These are phyloP conservation scores for Aspergillus pseudoviridinutans DNA, from an alignment of 2,329 filamentous ascomycete species.

Conservation along the genomic window DNA sequence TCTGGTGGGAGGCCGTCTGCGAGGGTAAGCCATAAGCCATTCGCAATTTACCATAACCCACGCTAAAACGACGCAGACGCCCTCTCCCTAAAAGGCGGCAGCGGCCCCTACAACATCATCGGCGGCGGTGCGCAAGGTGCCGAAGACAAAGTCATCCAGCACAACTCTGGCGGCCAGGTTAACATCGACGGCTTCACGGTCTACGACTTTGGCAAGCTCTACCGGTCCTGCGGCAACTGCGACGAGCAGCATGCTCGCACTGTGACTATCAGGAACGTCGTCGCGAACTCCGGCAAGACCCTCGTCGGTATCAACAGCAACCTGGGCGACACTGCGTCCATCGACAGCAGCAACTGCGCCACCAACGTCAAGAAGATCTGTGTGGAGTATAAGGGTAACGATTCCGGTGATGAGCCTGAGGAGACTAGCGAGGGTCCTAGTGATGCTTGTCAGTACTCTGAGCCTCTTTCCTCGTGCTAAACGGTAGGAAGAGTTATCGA, in stretches of 20 bases:
- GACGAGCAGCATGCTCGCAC: conserved; percentile 28
- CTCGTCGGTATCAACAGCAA: conserved; percentile 39
- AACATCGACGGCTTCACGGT: conserved; percentile 37
- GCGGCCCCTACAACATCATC: conserved; percentile 30
- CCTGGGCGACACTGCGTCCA: conserved; percentile 33
- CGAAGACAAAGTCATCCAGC: conserved; percentile 36
- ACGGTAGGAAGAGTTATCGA: background rate
- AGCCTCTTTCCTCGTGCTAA: background rate
- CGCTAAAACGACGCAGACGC: conserved; percentile 18
- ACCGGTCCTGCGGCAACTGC: conserved; percentile 48
- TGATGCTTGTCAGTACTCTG: background rate
- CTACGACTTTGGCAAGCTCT: conserved; percentile 42
- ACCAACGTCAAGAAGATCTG: conserved; percentile 32
- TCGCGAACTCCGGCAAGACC: conserved; percentile 26
- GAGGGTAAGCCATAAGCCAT: conserved; percentile 29
- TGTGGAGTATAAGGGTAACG: conserved; percentile 28
- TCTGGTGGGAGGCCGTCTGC: conserved; percentile 38
- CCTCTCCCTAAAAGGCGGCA: conserved; percentile 32
- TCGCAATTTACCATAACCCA: background rate
- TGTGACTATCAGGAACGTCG: conserved; percentile 28
- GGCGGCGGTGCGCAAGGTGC: conserved; percentile 35
- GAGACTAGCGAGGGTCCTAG: background rate
- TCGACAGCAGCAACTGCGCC: conserved; percentile 15
- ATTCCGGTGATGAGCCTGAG: conserved; percentile 1
- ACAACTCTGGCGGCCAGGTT: conserved; percentile 32